Evolutionary conservation across 1,284 basidiomycete species (phyloP).

Genomic region (Chalciporus sp.): DNA sequence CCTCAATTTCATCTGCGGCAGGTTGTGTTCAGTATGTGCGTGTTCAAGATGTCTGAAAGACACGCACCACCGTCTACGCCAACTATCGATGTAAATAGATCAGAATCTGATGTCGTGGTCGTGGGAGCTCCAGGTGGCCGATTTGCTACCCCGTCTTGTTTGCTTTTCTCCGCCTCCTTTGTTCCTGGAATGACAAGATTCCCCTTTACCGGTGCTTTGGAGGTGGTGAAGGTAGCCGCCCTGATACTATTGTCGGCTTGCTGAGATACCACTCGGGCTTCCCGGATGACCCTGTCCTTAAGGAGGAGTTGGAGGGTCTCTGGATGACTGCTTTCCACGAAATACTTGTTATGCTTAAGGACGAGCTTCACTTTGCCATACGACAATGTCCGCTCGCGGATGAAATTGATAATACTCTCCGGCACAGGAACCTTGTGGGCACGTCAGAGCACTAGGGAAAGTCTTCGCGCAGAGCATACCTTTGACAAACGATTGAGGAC

Average conservation of each 20-base stretch:
- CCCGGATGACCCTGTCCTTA: conserved; percentile 83
- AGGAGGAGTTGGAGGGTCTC: conserved; percentile 87
- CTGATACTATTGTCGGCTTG: conserved; percentile 71
- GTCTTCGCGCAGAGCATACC: conserved; percentile 42
- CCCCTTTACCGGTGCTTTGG: conserved; percentile 79
- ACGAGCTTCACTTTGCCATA: conserved; percentile 98
- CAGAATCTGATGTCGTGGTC: conserved; percentile 56
- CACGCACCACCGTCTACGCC: conserved; percentile 83
- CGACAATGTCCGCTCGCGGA: conserved; percentile 87
- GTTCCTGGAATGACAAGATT: conserved; percentile 86
- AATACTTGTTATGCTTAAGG: conserved; percentile 95
- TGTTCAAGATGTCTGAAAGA: neutral
- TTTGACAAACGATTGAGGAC: conserved; percentile 87
- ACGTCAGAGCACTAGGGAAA: conserved; percentile 7
- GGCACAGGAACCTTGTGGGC: conserved; percentile 81
- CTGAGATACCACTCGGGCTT: conserved; percentile 72
- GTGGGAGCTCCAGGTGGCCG: conserved; percentile 36
- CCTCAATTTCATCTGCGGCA: conserved; percentile 85
- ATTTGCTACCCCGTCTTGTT: conserved; percentile 49
- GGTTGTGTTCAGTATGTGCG: conserved; percentile 6
- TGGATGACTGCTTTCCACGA: conserved; percentile 90
- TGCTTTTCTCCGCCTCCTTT: conserved; percentile 69
- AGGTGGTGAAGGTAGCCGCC: conserved; percentile 79
- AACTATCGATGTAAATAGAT: conserved; percentile 88
- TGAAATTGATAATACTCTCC: conserved; percentile 78